These are phyloP conservation scores for Colletotrichum aenigma DNA, from an alignment of 2,329 filamentous ascomycete species.

Conservation along the genomic window DNA sequence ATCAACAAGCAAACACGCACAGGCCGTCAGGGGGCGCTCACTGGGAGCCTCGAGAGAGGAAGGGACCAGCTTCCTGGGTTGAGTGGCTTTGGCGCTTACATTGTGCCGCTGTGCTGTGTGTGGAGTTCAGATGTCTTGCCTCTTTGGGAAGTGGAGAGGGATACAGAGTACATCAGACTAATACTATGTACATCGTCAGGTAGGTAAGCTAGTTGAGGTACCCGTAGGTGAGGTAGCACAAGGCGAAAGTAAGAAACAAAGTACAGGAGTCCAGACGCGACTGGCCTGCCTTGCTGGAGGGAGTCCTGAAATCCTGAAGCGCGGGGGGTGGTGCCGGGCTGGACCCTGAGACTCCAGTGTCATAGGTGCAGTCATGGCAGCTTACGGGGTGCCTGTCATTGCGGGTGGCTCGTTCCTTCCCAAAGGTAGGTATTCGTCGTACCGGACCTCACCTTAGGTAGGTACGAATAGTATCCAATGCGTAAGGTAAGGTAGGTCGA, in stretches of 20 bases:
- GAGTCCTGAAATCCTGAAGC: background rate
- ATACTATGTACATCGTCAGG: background rate
- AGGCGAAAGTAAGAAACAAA: background rate
- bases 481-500: background rate
- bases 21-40: background rate
- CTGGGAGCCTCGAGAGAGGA: background rate
- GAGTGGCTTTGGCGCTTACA: constrained; percentile 9
- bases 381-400: background rate
- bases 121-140: background rate
- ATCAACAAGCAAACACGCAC: background rate
- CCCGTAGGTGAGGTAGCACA: background rate
- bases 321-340: background rate
- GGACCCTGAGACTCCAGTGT: background rate
- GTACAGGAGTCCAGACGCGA: background rate
- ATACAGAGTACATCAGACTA: background rate
- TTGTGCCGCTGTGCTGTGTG: background rate
- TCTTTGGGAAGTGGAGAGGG: background rate
- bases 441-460: background rate
- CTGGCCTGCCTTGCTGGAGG: background rate
- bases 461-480: no score
- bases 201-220: background rate
- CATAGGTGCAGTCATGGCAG: background rate
- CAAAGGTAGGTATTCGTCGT: background rate
- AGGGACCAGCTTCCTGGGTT: constrained; percentile 1
- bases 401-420: background rate